A percentile compares a stretch with the other conserved stretches of the same genome.
Evolutionary conservation across 2,329 filamentous ascomycete species (phyloP).

Genomic region (Cadophora gregata): DNA sequence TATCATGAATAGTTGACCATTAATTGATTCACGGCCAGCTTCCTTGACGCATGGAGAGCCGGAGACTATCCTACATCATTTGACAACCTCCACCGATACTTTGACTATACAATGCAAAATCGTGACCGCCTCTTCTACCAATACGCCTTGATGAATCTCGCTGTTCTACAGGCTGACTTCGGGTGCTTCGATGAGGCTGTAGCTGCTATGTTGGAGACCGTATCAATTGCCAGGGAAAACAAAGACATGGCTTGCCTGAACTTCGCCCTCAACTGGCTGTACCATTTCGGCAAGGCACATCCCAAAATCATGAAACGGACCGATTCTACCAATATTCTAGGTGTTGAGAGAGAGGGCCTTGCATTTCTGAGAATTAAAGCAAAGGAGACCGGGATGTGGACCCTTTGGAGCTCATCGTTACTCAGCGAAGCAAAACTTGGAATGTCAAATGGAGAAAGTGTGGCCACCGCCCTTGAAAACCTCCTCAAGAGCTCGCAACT

Average conservation of each 20-base stretch:
- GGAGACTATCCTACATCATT: slow-evolving; percentile 91
- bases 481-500: slow-evolving; percentile 84
- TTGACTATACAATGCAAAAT: slow-evolving; percentile 93
- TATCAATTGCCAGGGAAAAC: slow-evolving; percentile 92
- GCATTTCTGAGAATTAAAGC: slow-evolving; percentile 85
- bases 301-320: slow-evolving; percentile 74
- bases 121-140: slow-evolving; percentile 88
- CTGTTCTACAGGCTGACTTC: slow-evolving; percentile 93
- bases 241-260: slow-evolving; percentile 92
- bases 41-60: slow-evolving; percentile 89
- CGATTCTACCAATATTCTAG: slow-evolving; percentile 75
- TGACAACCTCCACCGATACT: slow-evolving; percentile 91
- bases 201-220: slow-evolving; percentile 93
- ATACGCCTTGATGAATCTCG: slow-evolving; percentile 91
- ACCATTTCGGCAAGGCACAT: slow-evolving; percentile 89
- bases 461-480: slow-evolving; percentile 71
- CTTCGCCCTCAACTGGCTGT: slow-evolving; percentile 94
- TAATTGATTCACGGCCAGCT: slow-evolving; percentile 55
- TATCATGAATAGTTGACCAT: not conserved
- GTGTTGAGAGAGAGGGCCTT: slow-evolving; percentile 80
- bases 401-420: slow-evolving; percentile 80
- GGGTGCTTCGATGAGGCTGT: slow-evolving; percentile 89
- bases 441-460: slow-evolving; percentile 72
- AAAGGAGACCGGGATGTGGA: slow-evolving; percentile 85
- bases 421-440: slow-evolving; percentile 85